A percentile compares a stretch with the other conserved stretches of the same genome.
Conservation (phyloP, 2,329 filamentous ascomycete species). For the Fusarium mexicanum region DNA sequence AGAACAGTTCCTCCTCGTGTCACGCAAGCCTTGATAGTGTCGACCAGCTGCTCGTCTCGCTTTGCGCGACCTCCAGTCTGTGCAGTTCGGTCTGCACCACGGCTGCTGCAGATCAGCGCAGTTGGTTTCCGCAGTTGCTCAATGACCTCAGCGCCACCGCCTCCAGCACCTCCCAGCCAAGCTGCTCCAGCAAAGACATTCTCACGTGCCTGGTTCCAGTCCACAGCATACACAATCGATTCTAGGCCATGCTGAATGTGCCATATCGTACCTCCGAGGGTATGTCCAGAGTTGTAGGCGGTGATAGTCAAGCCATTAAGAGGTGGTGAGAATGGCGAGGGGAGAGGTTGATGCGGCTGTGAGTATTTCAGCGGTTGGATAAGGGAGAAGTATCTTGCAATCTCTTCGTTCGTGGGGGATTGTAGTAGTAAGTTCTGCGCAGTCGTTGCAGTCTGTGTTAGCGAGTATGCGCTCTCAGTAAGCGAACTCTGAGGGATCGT, state of each 20-base stretch:
- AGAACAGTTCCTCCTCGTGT: constrained; percentile 87
- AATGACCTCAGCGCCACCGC: constrained; percentile 87
- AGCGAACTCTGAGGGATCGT: constrained; percentile 79
- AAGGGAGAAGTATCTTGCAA: constrained; percentile 88
- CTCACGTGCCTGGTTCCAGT: constrained; percentile 98
- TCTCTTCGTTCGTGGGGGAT: constrained; percentile 86
- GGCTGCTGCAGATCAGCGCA: constrained; percentile 90
- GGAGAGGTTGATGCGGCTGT: constrained; percentile 89
- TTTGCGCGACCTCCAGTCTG: constrained; percentile 78
- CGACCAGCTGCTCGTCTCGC: constrained; percentile 85
- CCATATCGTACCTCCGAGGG: constrained; percentile 97
- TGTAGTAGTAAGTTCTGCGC: constrained; percentile 68
- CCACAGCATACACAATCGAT: constrained; percentile 95
- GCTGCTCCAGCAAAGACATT: constrained; percentile 94
- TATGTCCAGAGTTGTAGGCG: constrained; percentile 96
- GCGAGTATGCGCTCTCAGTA: constrained; percentile 68
- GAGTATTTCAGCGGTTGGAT: constrained; percentile 97
- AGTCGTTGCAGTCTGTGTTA: constrained; percentile 60
- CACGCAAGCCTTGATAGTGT: constrained; percentile 82
- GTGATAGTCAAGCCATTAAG: constrained; percentile 93
- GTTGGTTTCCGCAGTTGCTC: constrained; percentile 94
- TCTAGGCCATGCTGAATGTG: constrained; percentile 97
- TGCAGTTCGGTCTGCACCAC: constrained; percentile 77
- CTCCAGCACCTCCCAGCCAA: constrained; percentile 86
- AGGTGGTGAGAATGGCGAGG: constrained; percentile 87